Percentiles rank a stretch among this genome's conserved stretches.
phyloP scores from a whole-genome alignment of 371 early-diverging fungal species.

The Apophysomyces trapeziformis region DNA sequence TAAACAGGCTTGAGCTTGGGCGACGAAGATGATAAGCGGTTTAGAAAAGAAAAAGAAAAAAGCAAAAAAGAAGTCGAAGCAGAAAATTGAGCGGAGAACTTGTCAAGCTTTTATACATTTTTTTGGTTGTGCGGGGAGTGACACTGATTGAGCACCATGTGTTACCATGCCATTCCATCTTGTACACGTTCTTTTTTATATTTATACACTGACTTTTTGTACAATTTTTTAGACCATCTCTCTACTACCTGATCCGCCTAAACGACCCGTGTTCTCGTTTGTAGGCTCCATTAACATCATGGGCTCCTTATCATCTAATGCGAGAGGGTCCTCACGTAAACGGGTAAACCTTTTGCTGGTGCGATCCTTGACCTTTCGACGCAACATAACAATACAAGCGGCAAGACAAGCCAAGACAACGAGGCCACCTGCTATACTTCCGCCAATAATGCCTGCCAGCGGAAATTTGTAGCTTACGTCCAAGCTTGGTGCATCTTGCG shows the following conservation, averaged over 20 bases:
- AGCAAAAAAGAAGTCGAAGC: conserved; percentile 6
- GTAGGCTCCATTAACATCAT: conserved; percentile 10
- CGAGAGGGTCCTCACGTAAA: conserved; percentile 9
- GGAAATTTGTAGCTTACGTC: conserved; percentile 2
- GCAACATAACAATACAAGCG: conserved; percentile 6
- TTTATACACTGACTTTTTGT: not conserved
- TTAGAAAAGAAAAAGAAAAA: not conserved
- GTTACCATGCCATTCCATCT: not conserved
- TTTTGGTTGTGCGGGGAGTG: conserved; percentile 11
- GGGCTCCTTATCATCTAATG: conserved; percentile 5
- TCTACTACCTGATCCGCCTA: conserved; percentile 12
- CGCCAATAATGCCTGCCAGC: conserved; percentile 6
- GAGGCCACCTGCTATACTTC: conserved; percentile 3
- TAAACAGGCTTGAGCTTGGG: no score
- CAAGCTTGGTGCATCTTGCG: conserved; percentile 1
- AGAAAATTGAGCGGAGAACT: conserved; percentile 11
- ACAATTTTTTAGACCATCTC: conserved; percentile 6
- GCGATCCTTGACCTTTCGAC: conserved; percentile 12
- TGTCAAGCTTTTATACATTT: not conserved
- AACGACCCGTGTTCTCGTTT: conserved; percentile 10
- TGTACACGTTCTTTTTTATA: conserved; percentile 11
- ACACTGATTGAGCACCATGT: conserved; percentile 1
- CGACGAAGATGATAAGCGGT: not conserved
- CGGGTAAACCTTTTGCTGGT: conserved; percentile 6
- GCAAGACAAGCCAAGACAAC: conserved; percentile 10